A percentile compares a stretch with the other conserved stretches of the same genome.
Evolutionary conservation across 2,329 filamentous ascomycete genomes (phyloP).

Genomic region (Dactylonectria macrodidyma): DNA sequence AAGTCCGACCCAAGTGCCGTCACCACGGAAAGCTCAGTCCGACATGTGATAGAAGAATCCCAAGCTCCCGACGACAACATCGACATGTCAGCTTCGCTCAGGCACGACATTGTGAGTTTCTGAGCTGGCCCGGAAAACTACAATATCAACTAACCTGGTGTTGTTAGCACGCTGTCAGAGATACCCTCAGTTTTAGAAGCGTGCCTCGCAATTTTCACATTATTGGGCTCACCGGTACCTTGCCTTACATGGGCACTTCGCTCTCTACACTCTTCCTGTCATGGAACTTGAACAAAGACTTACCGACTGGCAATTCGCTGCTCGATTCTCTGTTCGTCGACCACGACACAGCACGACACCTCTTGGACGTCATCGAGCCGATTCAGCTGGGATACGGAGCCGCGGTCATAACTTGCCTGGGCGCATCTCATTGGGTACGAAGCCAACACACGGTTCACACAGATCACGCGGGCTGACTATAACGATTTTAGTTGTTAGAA

Average conservation of each 20-base stretch:
- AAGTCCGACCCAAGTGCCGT: constrained; percentile 73
- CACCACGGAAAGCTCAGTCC: constrained; percentile 69
- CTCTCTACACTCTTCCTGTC: constrained; percentile 85
- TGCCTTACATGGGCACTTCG: constrained; percentile 90
- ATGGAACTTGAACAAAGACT: constrained; percentile 83
- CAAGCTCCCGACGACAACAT: constrained; percentile 34
- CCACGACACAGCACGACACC: constrained; percentile 78
- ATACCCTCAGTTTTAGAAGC: constrained; percentile 75
- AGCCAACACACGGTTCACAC: background rate
- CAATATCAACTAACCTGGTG: background rate
- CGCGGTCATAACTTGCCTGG: constrained; percentile 93
- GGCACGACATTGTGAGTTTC: constrained; percentile 69
- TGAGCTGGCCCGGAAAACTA: background rate
- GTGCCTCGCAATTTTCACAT: constrained; percentile 79
- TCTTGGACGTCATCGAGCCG: constrained; percentile 84
- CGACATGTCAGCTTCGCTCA: constrained; percentile 54
- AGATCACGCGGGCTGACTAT: constrained; percentile 17
- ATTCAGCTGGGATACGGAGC: constrained; percentile 93
- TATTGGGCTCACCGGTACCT: constrained; percentile 82
- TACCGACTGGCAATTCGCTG: constrained; percentile 72
- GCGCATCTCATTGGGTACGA: constrained; percentile 88
- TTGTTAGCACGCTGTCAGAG: constrained; percentile 73
- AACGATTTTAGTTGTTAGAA: constrained; percentile 74
- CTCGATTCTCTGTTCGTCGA: constrained; percentile 70
- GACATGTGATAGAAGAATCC: constrained; percentile 62